These are phyloP conservation scores for Sclerotinia trifoliorum DNA, from an alignment of 2,329 filamentous ascomycete species.

Conservation along the genomic window DNA sequence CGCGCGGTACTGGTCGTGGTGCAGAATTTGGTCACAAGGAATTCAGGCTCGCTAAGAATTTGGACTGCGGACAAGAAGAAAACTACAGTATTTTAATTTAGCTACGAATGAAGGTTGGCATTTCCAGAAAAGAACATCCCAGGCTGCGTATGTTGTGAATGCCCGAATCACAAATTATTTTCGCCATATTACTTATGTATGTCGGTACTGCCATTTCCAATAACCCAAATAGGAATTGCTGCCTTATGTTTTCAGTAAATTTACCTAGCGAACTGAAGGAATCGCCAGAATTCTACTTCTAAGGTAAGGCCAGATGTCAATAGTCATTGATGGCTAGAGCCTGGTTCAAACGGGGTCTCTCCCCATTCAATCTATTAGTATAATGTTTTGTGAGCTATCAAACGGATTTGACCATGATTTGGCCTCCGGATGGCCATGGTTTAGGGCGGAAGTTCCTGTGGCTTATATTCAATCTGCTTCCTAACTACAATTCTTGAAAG, in stretches of 20 bases:
- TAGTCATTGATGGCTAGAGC: no score
- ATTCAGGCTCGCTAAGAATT: neutral
- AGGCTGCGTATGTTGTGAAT: neutral
- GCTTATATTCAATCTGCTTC: neutral
- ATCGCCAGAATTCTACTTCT: neutral
- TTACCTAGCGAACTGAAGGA: neutral
- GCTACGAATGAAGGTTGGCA: neutral
- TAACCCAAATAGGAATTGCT: neutral
- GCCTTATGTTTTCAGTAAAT: neutral
- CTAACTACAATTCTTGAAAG: neutral
- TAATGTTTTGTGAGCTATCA: neutral
- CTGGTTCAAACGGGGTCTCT: neutral
- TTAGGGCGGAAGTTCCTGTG: neutral
- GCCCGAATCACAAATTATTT: neutral
- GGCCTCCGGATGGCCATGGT: neutral
- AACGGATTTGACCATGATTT: neutral
- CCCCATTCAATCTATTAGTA: neutral
- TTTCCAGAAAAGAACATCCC: neutral
- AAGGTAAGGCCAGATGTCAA: neutral
- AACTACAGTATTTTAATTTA: neutral
- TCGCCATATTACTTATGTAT: no score
- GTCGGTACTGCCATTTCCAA: neutral
- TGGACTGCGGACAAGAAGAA: neutral
- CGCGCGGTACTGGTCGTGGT: slow-evolving; percentile 1
- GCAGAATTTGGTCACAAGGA: neutral